These are phyloP conservation scores for Pochonia chlamydosporia DNA, from an alignment of 2,329 filamentous ascomycete species.

Conservation along the genomic window DNA sequence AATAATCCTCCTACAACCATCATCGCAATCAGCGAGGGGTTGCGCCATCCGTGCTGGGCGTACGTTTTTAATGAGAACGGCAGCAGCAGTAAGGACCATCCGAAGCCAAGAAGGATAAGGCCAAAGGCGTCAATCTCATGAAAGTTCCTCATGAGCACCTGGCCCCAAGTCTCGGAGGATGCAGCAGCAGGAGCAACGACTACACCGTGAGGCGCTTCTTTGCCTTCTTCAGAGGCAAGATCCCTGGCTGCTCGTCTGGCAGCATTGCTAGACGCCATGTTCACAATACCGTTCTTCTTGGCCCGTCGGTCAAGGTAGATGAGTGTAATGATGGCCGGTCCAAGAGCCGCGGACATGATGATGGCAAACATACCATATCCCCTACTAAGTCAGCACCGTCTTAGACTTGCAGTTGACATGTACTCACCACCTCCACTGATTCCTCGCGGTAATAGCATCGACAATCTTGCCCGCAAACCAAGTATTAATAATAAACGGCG, in stretches of 20 bases:
- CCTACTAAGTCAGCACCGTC: constrained; percentile 29
- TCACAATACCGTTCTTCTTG: constrained; percentile 39
- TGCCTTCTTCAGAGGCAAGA: constrained; percentile 12
- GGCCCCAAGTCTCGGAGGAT: constrained; percentile 19
- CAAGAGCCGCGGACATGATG: constrained; percentile 48
- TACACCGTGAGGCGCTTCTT: constrained; percentile 11
- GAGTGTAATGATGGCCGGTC: constrained; percentile 48
- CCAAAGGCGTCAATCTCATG: constrained; percentile 33
- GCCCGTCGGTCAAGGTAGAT: constrained; percentile 53
- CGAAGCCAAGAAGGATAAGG: constrained; percentile 38
- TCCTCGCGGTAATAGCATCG: constrained; percentile 26
- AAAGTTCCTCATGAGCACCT: constrained; percentile 30
- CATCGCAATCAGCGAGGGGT: constrained; percentile 35
- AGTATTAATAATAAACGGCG: constrained; percentile 29
- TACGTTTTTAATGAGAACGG: constrained; percentile 54
- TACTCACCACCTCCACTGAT: constrained; percentile 22
- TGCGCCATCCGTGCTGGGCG: constrained; percentile 32
- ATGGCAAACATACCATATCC: constrained; percentile 57
- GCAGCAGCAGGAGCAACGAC: no score
- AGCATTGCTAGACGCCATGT: constrained; percentile 26
- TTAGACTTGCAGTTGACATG: no score
- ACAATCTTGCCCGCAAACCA: constrained; percentile 35
- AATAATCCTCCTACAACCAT: constrained; percentile 32
- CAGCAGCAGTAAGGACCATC: constrained; percentile 55
- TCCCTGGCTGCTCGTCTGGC: constrained; percentile 23